Percentiles rank a stretch among this genome's conserved stretches.
These are phyloP conservation scores for Porpolomopsis calyptriformis DNA, from an alignment of 768 basidiomycete species.

Conservation along the genomic window DNA sequence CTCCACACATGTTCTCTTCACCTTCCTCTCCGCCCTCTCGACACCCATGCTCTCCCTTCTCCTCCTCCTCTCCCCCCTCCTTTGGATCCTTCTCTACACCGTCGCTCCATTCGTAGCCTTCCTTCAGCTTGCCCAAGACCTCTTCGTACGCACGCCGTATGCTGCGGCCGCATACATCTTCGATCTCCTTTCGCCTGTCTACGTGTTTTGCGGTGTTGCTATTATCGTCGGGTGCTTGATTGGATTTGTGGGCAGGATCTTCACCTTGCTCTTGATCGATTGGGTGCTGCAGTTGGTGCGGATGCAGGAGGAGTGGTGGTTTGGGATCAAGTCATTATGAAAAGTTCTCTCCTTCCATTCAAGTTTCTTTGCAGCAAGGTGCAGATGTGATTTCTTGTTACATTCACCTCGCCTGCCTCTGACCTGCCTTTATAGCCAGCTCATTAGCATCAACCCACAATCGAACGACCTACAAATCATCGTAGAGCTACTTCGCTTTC, in stretches of 20 bases:
- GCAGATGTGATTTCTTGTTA: too few relatives aligned
- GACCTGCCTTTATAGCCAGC: too few relatives aligned
- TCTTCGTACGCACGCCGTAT: conserved; percentile 39
- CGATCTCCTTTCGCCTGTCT: conserved; percentile 41
- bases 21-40: neutral
- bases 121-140: conserved; percentile 27
- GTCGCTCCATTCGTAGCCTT: conserved; percentile 40
- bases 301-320: too few relatives aligned
- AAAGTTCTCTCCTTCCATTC: too few relatives aligned
- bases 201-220: conserved; percentile 46
- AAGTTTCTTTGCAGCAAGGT: too few relatives aligned
- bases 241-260: conserved; percentile 25
- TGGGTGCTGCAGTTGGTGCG: neutral
- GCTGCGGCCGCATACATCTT: conserved; percentile 26
- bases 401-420: too few relatives aligned
- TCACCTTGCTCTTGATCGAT: neutral
- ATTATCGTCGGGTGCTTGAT: conserved; percentile 40
- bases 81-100: conserved; percentile 28
- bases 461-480: too few relatives aligned
- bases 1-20: neutral
- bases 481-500: too few relatives aligned
- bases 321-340: too few relatives aligned
- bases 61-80: conserved; percentile 17
- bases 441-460: too few relatives aligned
- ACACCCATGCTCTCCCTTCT: neutral